These are phyloP conservation scores for Cryphonectria radicalis DNA, from an alignment of 2,329 filamentous ascomycete genomes.

Conservation along the genomic window DNA sequence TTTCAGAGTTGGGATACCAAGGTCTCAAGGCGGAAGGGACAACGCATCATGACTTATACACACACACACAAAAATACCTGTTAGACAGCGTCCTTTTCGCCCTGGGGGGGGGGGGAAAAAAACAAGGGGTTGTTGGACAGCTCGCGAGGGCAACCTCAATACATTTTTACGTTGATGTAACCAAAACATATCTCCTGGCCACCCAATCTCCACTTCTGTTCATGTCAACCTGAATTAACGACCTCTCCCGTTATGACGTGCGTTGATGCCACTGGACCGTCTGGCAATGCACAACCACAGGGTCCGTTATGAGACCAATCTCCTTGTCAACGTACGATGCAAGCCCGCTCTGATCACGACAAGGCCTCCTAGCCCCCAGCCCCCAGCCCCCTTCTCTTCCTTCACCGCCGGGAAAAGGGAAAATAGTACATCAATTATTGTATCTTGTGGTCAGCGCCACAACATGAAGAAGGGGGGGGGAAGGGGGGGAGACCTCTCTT, in stretches of 20 bases:
- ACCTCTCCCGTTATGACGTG: neutral
- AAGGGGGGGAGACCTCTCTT: neutral
- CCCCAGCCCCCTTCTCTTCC: neutral
- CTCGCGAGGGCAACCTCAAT: slow-evolving; percentile 14
- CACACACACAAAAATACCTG: slow-evolving; percentile 8
- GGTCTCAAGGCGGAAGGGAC: slow-evolving; percentile 1
- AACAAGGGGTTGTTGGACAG: neutral
- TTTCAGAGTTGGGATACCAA: slow-evolving; percentile 1
- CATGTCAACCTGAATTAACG: neutral
- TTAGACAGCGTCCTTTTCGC: slow-evolving; percentile 17
- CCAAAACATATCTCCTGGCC: neutral
- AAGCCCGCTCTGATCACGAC: neutral
- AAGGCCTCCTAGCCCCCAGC: neutral
- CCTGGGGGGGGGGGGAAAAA: neutral
- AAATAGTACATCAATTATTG: neutral
- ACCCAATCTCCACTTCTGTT: neutral
- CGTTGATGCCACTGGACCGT: neutral
- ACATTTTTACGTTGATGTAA: slow-evolving; percentile 9
- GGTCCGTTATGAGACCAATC: too few species aligned
- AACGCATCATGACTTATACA: slow-evolving; percentile 16
- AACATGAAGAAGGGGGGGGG: neutral
- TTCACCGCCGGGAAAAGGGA: neutral
- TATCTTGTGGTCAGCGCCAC: neutral
- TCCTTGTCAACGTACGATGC: neutral
- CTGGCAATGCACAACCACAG: neutral